phyloP scores from a whole-genome alignment of 2,329 filamentous ascomycete genomes.

The Leptographium flavum region DNA sequence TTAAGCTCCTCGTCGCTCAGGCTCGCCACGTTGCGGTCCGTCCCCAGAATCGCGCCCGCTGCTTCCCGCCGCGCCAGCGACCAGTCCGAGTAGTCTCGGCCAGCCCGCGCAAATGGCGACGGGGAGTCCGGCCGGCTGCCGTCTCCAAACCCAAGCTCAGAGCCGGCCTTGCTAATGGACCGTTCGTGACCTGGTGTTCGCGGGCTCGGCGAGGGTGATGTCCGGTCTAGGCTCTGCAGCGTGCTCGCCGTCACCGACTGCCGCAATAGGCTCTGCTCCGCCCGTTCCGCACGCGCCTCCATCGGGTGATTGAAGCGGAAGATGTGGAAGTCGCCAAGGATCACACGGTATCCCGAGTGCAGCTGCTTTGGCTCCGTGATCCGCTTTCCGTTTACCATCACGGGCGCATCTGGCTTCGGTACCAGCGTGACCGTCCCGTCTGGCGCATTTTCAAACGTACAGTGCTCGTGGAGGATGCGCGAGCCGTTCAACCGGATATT shows the following conservation, averaged over 20 bases:
- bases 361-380: constrained; percentile 75
- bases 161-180: constrained; percentile 62
- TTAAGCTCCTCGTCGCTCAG: constrained; percentile 91
- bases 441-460: constrained; percentile 72
- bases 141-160: constrained; percentile 50
- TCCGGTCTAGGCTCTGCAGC: constrained; percentile 41
- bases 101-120: constrained; percentile 45
- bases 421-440: constrained; percentile 89
- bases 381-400: constrained; percentile 94
- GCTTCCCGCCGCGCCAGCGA: constrained; percentile 86
- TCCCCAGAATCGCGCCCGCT: constrained; percentile 76
- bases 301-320: constrained; percentile 97
- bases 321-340: constrained; percentile 95
- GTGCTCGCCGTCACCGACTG: constrained; percentile 61
- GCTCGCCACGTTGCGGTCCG: constrained; percentile 80
- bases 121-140: constrained; percentile 71
- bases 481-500: constrained; percentile 92
- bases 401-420: constrained; percentile 78
- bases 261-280: constrained; percentile 69
- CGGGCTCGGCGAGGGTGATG: constrained; percentile 41
- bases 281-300: constrained; percentile 84
- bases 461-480: constrained; percentile 85
- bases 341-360: constrained; percentile 86
- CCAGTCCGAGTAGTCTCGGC: constrained; percentile 86
- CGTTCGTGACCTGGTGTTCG: constrained; percentile 55